Evolutionary conservation across 306 rosid genomes (phyloP), one percentile per base, ranked within the genome.

Genomic region (Trifolium pratense): DNA sequence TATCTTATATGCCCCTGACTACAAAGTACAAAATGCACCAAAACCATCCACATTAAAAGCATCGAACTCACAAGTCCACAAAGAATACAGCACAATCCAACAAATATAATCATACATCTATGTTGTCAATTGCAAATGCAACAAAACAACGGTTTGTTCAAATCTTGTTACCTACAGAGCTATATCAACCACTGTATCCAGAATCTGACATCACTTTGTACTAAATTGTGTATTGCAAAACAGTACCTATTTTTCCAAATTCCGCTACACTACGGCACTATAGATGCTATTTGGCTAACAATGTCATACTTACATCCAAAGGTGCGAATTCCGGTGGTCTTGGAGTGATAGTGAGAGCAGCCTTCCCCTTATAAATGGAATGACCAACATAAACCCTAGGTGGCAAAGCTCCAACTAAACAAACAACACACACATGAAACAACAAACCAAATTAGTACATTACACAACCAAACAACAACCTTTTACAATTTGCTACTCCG

Each of bases 341-440:
- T 49, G 99, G 97, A 82, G 89, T 88, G 39, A 91, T 79, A 3
- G 97, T 84, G 53, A 94, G 96, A 14, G 93, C 97, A 42, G 99
- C 93, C 82, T 94, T 94, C 74, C 99, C 99, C 82, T 94, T 94
- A 86, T 91, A 94, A 83, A 94, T 86, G 4, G 99, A 91, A 83
- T 88, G 96, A 63, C 92, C 89, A 66, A 94, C 99, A 81, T 76
- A 94, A 82, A 78, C 89, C 86, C 80, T 94, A 40, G 97, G 87
- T 57, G 92, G 89, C 71, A 71, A 67, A 65, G 82, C 83, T 78
- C 86, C 88, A 66, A 62, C 95, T 87, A 59, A 71, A 80, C 74
- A 75, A 42, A 75, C 32, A 46, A 63, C 17, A 32, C 51, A 32
- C 51, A 79, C 77, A 66, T 46, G 14, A 86, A 73, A 82, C 43